These are phyloP conservation scores for Termitomyces sp. DNA, from an alignment of 768 basidiomycete species.

Conservation along the genomic window DNA sequence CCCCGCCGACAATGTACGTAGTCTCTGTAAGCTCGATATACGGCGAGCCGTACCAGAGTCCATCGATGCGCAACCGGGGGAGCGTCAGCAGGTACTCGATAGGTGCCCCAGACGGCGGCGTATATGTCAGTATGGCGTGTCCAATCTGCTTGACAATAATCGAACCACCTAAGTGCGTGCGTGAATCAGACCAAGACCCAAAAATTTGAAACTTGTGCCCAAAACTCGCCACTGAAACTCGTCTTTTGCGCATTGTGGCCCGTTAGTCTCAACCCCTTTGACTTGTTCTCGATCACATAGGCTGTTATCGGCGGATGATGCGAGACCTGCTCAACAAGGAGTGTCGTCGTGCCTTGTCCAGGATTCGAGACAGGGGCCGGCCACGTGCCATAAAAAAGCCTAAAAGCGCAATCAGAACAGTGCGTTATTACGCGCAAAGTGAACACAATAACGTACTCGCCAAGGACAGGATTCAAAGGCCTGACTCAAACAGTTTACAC, in stretches of 20 bases:
- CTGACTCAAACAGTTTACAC: conserved; percentile 30
- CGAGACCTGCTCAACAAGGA: conserved; percentile 93
- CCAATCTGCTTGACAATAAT: conserved; percentile 94
- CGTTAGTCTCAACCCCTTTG: conserved; percentile 68
- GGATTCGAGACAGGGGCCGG: conserved; percentile 42
- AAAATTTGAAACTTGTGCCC: no score
- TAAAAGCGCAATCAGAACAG: conserved; percentile 19
- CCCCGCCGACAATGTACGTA: conserved; percentile 61
- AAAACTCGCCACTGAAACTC: conserved; percentile 73
- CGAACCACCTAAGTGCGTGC: conserved; percentile 42
- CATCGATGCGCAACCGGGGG: conserved; percentile 88
- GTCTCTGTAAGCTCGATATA: conserved; percentile 89
- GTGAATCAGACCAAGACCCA: neutral
- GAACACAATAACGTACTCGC: conserved; percentile 57
- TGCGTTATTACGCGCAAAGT: neutral
- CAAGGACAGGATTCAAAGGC: conserved; percentile 93
- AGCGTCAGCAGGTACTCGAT: conserved; percentile 85
- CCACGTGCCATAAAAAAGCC: conserved; percentile 88
- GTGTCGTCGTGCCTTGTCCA: conserved; percentile 72
- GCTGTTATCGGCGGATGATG: conserved; percentile 91
- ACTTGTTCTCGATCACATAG: conserved; percentile 79
- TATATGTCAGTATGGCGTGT: conserved; percentile 78
- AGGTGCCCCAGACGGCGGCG: conserved; percentile 41
- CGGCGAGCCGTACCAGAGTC: conserved; percentile 86
- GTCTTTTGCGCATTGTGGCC: conserved; percentile 98